Evolutionary conservation across 305 asterid genomes (phyloP), one percentile per base, ranked within the genome.

Genomic region (Fraxinus nigra): DNA sequence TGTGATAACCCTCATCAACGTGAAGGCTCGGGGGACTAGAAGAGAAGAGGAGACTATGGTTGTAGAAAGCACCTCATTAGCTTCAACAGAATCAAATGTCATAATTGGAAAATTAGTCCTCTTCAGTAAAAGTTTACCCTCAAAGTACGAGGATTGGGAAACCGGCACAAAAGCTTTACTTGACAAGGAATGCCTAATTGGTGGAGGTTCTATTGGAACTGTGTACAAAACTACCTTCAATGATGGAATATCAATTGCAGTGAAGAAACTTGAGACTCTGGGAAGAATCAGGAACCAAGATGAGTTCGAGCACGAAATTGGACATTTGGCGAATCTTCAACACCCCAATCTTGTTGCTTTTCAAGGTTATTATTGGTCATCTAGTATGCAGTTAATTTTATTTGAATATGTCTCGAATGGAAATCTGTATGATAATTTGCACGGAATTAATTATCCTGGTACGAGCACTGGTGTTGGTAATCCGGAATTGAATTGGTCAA

Each of bases 131-230:
- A 90, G 88, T 54, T 84, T 94, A 73, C 99, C 98, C 43, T 91
- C 98, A 7, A 95, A 91, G 80, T 95, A 95, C 54, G 97, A 95
- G 81, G 99, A 92, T 78, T 95, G 99, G 99, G 98, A 95, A 84
- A 88, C 93, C 3, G 99, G 98, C 5, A 94, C 98, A 0, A 94
- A 92, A 87, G 95, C 98, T 7, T 88, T 95, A 94, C 93, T 94
- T 16, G 97, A 95, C 85, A 95, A 90, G 81, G 99, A 95, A 63
- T 88, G 97, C 74, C 48, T 94, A 69, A 79, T 95, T 61, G 99
- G 99, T 1, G 90, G 92, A 70, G 98, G 99, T 1, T 90, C 98
- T 18, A 91, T 94, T 20, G 99, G 99, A 43, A 89, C 95, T 5
- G 98, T 96, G 37, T 96, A 94, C 86, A 92, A 83, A 86, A 83